Percentiles rank a stretch among this genome's conserved stretches.
Conservation (phyloP, 176 grass and related monocot species). For the sorghum (Sorghum bicolor) region DNA sequence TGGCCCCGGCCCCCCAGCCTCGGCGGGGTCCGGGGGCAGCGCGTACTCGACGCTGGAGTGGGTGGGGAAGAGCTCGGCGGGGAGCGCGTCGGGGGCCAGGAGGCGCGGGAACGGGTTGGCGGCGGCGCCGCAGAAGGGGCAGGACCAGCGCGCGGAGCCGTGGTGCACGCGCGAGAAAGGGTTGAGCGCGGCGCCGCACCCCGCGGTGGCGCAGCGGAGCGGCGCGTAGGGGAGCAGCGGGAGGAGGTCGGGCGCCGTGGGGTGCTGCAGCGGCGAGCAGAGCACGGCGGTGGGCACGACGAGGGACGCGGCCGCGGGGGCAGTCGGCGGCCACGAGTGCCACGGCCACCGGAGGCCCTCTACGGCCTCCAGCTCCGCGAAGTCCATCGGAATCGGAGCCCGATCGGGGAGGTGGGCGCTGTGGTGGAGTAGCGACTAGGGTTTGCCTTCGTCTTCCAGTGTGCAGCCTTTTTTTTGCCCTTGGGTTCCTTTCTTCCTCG, state of each 20-base stretch:
- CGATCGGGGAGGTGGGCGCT: not conserved
- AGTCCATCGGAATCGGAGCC: conserved; percentile 66
- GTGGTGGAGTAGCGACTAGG: conserved; percentile 36
- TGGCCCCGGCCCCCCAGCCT: not conserved
- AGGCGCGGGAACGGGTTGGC: conserved; percentile 66
- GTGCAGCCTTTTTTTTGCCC: not conserved
- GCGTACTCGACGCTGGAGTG: conserved; percentile 91
- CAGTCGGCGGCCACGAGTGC: conserved; percentile 74
- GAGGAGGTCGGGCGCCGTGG: conserved; percentile 55
- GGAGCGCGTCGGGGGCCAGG: conserved; percentile 68
- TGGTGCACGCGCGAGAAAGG: conserved; percentile 76
- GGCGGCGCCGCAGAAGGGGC: conserved; percentile 65
- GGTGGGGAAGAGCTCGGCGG: conserved; percentile 97
- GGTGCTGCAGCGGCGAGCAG: conserved; percentile 71
- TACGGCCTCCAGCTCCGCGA: conserved; percentile 93
- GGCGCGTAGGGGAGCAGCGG: conserved; percentile 79
- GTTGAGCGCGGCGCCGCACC: conserved; percentile 77
- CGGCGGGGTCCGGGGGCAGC: conserved; percentile 47
- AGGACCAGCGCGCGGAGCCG: conserved; percentile 70
- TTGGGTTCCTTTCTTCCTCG: not conserved
- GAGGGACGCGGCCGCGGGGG: conserved; percentile 70
- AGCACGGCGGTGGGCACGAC: conserved; percentile 87
- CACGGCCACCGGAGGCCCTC: conserved; percentile 96
- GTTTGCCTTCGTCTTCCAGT: conserved; percentile 32
- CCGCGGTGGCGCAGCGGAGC: conserved; percentile 44